phyloP scores from a whole-genome alignment of 2,329 filamentous ascomycete species.

The Calonectria pauciramosa region DNA sequence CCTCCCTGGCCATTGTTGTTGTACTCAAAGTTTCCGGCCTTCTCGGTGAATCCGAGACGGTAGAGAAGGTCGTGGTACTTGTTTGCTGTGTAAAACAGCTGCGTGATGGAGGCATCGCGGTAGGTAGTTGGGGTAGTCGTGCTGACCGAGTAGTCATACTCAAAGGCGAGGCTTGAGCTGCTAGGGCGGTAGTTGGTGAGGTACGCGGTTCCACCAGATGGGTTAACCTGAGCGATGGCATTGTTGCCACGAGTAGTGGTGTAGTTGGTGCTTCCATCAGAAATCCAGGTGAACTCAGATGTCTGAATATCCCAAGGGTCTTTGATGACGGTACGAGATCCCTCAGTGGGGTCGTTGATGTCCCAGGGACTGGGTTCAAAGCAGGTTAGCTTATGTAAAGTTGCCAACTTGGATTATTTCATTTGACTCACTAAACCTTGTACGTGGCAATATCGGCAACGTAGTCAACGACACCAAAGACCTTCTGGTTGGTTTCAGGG shows the following conservation, averaged over 20 bases:
- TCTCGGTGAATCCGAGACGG: conserved; percentile 69
- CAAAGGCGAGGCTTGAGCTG: conserved; percentile 58
- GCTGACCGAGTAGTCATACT: conserved; percentile 57
- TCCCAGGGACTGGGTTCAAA: conserved; percentile 59
- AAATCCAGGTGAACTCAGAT: conserved; percentile 68
- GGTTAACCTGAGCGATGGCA: conserved; percentile 64
- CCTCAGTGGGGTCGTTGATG: conserved; percentile 66
- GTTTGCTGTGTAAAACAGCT: conserved; percentile 74
- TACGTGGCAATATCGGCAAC: conserved; percentile 66
- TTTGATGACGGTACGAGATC: conserved; percentile 56
- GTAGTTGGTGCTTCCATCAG: conserved; percentile 61
- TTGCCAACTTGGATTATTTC: neutral
- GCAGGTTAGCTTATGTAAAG: neutral
- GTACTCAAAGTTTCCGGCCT: conserved; percentile 71
- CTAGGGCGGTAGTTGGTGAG: conserved; percentile 61
- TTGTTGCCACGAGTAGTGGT: conserved; percentile 72
- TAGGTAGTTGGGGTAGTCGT: conserved; percentile 57
- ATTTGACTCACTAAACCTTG: conserved; percentile 59
- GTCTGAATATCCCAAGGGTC: conserved; percentile 63
- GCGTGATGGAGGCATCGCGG: conserved; percentile 67
- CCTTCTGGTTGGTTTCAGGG: conserved; percentile 58
- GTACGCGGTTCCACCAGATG: conserved; percentile 54
- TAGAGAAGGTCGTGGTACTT: conserved; percentile 72
- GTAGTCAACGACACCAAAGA: conserved; percentile 70
- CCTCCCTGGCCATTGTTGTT: conserved; percentile 70